Base-by-base conservation (phyloP, 176 grass and related monocot species). In the Phyllostachys edulis region DNA sequence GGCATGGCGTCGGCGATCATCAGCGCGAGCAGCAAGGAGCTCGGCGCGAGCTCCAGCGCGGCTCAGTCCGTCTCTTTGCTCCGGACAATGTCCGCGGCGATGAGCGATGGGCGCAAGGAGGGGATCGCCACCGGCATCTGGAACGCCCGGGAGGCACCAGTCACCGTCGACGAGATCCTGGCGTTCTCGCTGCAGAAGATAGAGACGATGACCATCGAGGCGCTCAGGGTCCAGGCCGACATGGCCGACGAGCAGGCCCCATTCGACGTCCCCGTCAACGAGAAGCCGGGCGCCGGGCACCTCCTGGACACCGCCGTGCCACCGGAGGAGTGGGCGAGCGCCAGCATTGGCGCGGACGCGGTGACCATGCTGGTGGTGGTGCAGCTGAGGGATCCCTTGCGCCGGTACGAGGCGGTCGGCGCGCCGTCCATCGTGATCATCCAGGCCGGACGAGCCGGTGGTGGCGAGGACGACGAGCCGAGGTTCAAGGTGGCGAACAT, bases 1-100 rank as follows among this genome's bases (percentile, higher is more conserved):
- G 96, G 96, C 62, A 98, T 95, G 87, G 93, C 93, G 7, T 87
- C 95, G 20, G 91, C 89, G 49, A 93, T 98, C 76, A 94, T 98
- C 69, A 83, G 51, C 54, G 89, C 91, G 0, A 59, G 96, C 45
- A 88, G 83, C 82, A 95, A 91, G 78, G 90, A 93, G 44, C 80
- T 90, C 61, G 87, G 85, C 6, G 90, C 89, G 17, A 94, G 69
- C 82, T 87, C 89, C 45, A 95, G 85, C 57, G 96, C 96, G 0
- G 93, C 91, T 1, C 86, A 87, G 27, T 80, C 87, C 16, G 89
- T 95, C 1, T 85, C 80, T 1, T 0, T 82, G 27, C 92, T 95
- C 73, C 92, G 90, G 52, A 92, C 80, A 3, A 93, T 98, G 93
- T 82, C 73, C 6, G 34, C 73, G 9, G 96, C 87, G 9, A 87